A percentile compares a stretch with the other conserved stretches of the same genome.
phyloP scores from a whole-genome alignment of 331 rosid species.

The Ulmus americana region DNA sequence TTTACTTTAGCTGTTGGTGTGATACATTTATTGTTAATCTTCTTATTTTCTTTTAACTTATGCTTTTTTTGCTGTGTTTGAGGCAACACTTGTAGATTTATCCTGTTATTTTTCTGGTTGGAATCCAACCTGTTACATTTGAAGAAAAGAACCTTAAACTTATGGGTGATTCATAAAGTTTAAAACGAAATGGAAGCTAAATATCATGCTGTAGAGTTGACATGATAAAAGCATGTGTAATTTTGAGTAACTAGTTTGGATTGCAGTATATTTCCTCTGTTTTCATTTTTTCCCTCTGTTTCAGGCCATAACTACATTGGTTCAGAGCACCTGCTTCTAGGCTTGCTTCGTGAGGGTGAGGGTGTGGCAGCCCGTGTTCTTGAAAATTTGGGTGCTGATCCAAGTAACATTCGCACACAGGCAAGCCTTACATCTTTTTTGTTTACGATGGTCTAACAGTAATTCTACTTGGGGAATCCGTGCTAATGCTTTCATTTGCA shows the following conservation, averaged over 20 bases:
- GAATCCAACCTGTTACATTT: neutral
- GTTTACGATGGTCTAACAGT: neutral
- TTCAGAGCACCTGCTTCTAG: constrained; percentile 94
- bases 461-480: neutral
- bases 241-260: neutral
- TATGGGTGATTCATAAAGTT: too few species aligned
- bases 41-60: too few species aligned
- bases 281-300: neutral
- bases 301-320: constrained; percentile 95
- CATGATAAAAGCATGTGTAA: neutral
- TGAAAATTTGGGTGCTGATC: constrained; percentile 94
- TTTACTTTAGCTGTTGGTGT: too few species aligned
- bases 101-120: neutral
- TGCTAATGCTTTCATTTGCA: neutral
- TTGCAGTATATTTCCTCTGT: neutral
- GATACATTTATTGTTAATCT: too few species aligned
- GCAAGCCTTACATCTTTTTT: constrained; percentile 33
- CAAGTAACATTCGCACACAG: constrained; percentile 89
- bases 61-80: neutral
- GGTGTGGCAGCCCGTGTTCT: constrained; percentile 99
- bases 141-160: too few species aligned
- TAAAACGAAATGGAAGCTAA: too few species aligned
- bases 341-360: constrained; percentile 96
- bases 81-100: neutral
- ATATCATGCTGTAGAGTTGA: neutral